Base-by-base conservation (phyloP, 2,329 filamentous ascomycete genomes). In the Colletotrichum spinosum region DNA sequence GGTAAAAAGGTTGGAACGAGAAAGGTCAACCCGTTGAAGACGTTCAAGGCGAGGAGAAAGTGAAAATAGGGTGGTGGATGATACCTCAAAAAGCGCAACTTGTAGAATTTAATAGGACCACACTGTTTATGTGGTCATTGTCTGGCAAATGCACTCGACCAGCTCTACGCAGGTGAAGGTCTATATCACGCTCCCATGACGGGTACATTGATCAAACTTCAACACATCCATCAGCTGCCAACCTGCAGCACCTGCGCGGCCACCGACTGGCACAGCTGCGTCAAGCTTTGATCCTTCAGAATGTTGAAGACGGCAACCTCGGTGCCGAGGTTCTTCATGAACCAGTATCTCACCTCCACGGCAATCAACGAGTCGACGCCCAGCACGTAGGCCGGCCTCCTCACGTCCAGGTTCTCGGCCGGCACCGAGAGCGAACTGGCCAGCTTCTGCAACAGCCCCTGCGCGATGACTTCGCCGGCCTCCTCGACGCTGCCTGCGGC, bases 1-100 rank as follows among this genome's bases (percentile, higher is more conserved):
- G 71, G 75, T 41, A 78, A 79, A 67, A 88, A 86, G 75, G 79
- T 79, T 39, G 84, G 81, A 45, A 82, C 84, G n/a, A 87, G 89
- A 72, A 95, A 90, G 78, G 81, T 87, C 56, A 93, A 98, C 81
- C 94, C 95, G 7, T 81, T 97, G 74, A 97, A 95, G 83, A 94
- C 91, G 8, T 96, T 97, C 77, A 97, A 93, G 77, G 87, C 86
- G 33, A 81, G 85, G 70, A 77, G 81, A 58, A 87, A 83, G 77
- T 77, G 73, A 57, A 78, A 33, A 44, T 50, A 52, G 37, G 35
- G 33, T 53, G 25, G 25, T 66, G 25, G n/a, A 35, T 48, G 13
- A 13, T 33, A 39, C 42, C 15, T 48, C 1, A 9, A 13, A 42
- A 11, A 12, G 45, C 25, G 37, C 25, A 13, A 37, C 10, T 42